Percentiles rank a stretch among this genome's conserved stretches.
phyloP scores from a whole-genome alignment of 2,329 filamentous ascomycete species.

The Aspergillus eucalypticola region DNA sequence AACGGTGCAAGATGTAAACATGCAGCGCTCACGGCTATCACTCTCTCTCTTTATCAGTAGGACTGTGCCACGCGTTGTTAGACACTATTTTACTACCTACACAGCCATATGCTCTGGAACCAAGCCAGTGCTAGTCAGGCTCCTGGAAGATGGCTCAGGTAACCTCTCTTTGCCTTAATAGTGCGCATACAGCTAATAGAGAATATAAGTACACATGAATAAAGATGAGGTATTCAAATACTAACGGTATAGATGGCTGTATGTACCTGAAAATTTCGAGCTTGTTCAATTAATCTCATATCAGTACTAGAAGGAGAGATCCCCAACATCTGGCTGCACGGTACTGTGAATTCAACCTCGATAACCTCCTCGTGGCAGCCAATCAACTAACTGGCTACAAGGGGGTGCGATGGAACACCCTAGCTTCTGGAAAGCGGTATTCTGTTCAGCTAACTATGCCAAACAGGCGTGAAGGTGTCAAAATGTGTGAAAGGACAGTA shows the following conservation, averaged over 20 bases:
- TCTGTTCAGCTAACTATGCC: neutral
- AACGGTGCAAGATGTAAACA: no score
- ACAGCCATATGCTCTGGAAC: neutral
- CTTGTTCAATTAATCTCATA: no score
- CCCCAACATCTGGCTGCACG: constrained; percentile 26
- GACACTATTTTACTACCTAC: neutral
- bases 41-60: no score
- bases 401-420: neutral
- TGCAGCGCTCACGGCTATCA: no score
- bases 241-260: constrained; percentile 31
- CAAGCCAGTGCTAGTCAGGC: neutral
- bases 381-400: neutral
- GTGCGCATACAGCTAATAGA: no score
- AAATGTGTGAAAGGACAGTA: constrained; percentile 29
- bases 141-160: neutral
- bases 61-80: neutral
- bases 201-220: no score
- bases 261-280: neutral
- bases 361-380: constrained; percentile 24
- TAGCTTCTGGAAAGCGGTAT: neutral
- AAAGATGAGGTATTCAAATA: constrained; percentile 24
- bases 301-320: constrained; percentile 15
- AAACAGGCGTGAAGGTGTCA: constrained; percentile 17
- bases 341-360: constrained; percentile 30
- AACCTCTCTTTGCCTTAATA: no score